These are phyloP conservation scores for Talaromyces ruber DNA, from an alignment of 495 filamentous ascomycete genomes.

Conservation along the genomic window DNA sequence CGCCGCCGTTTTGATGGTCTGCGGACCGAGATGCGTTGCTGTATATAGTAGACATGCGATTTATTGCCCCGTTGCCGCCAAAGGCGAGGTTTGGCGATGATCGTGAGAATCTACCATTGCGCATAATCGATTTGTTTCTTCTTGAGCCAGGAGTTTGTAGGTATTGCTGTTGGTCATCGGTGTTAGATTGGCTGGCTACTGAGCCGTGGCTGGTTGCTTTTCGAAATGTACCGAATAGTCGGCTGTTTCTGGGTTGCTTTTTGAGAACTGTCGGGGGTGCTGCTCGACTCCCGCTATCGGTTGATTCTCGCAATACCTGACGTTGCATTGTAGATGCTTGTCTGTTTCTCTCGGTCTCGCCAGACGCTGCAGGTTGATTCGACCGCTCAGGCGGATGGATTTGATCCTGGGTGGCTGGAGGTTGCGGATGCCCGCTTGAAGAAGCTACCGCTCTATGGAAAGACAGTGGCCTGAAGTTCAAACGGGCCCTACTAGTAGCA, in stretches of 20 bases:
- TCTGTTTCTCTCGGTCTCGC: background rate
- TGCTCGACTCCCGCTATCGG: background rate
- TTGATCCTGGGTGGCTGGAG: background rate
- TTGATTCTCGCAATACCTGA: background rate
- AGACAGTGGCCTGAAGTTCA: constrained; percentile 2
- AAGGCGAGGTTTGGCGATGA: constrained; percentile 6
- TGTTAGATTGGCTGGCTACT: background rate
- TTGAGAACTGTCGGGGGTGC: background rate
- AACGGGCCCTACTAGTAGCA: background rate
- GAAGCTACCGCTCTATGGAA: background rate
- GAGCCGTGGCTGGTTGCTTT: background rate
- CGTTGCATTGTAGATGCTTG: background rate
- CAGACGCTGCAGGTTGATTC: background rate
- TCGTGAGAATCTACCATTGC: constrained; percentile 1
- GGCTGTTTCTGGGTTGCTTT: background rate
- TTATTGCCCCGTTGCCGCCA: background rate
- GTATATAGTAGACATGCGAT: constrained; percentile 6
- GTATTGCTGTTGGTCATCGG: background rate
- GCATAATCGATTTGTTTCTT: background rate
- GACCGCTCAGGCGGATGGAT: background rate
- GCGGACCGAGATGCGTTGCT: constrained; percentile 3
- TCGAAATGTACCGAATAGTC: background rate
- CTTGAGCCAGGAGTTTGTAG: background rate
- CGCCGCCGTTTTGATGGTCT: background rate
- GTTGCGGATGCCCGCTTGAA: background rate